A percentile compares a stretch with the other conserved stretches of the same genome.
Conservation (phyloP, 257 asterid genomes). For the Solanum sejunctum region DNA sequence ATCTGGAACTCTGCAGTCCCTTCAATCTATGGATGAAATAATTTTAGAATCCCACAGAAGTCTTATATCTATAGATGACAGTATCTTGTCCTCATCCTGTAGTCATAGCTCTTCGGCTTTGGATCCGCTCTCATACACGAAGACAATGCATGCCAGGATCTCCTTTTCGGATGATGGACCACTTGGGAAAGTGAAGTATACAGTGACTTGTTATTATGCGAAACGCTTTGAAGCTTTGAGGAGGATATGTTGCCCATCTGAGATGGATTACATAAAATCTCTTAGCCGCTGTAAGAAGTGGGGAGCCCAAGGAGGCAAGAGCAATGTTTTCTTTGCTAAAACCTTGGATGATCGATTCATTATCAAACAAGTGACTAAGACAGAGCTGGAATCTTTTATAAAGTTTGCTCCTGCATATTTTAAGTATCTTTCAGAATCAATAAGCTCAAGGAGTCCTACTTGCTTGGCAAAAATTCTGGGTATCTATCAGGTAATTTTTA, state of each 20-base stretch:
- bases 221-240: slow-evolving; percentile 82
- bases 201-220: slow-evolving; percentile 71
- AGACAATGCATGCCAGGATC: slow-evolving; percentile 60
- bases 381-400: slow-evolving; percentile 92
- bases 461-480: slow-evolving; percentile 94
- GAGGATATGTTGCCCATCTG: slow-evolving; percentile 82
- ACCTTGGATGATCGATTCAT: slow-evolving; percentile 92
- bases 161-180: slow-evolving; percentile 52
- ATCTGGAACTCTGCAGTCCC: slow-evolving; percentile 31
- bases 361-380: slow-evolving; percentile 90
- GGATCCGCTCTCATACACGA: slow-evolving; percentile 54
- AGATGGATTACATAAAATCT: slow-evolving; percentile 65
- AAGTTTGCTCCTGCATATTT: slow-evolving; percentile 89
- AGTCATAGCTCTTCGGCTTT: slow-evolving; percentile 43
- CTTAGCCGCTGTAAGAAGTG: slow-evolving; percentile 95
- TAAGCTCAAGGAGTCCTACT: slow-evolving; percentile 63
- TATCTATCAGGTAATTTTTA: slow-evolving; percentile 79
- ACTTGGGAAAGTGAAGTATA: slow-evolving; percentile 66
- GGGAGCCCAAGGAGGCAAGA: slow-evolving; percentile 99
- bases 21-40: slow-evolving; percentile 50
- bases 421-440: slow-evolving; percentile 71
- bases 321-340: slow-evolving; percentile 92
- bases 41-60: slow-evolving; percentile 44
- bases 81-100: slow-evolving; percentile 29
- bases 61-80: slow-evolving; percentile 62